Evolutionary conservation across 164 flowering plant genomes (phyloP).

Genomic region (Amborella trichopoda): DNA sequence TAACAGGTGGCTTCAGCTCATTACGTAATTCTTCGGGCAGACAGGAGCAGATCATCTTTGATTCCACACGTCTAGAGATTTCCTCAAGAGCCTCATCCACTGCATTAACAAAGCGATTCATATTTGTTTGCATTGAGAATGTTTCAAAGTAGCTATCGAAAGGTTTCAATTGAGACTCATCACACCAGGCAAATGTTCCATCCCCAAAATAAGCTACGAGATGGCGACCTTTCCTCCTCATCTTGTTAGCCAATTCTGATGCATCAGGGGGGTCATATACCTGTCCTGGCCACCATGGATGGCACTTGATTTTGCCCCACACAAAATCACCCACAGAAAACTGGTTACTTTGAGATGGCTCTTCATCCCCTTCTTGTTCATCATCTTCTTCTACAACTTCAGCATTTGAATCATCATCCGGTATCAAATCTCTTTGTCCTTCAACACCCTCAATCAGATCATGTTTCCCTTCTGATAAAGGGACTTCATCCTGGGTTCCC

Average conservation of each 20-base stretch:
- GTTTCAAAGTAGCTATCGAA: conserved; percentile 35
- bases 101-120: conserved; percentile 39
- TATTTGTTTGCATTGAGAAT: conserved; percentile 48
- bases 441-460: too few species aligned
- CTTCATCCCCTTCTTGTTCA: too few species aligned
- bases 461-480: too few species aligned
- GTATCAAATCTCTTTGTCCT: too few species aligned
- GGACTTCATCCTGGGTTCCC: too few species aligned
- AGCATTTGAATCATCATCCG: too few species aligned
- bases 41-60: conserved; percentile 59
- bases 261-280: conserved; percentile 50
- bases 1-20: conserved; percentile 29
- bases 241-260: conserved; percentile 40
- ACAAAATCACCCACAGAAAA: conserved; percentile 46
- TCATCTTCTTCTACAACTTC: too few species aligned
- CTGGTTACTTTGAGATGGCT: conserved; percentile 16
- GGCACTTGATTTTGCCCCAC: conserved; percentile 86
- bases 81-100: conserved; percentile 68
- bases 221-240: conserved; percentile 28
- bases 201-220: conserved; percentile 83
- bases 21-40: conserved; percentile 23
- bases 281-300: conserved; percentile 99
- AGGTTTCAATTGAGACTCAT: conserved; percentile 43
- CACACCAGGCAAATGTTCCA: conserved; percentile 85
- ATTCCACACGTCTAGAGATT: conserved; percentile 54